phyloP scores from a whole-genome alignment of 495 filamentous ascomycete genomes.

The Aspergillus bridgeri region DNA sequence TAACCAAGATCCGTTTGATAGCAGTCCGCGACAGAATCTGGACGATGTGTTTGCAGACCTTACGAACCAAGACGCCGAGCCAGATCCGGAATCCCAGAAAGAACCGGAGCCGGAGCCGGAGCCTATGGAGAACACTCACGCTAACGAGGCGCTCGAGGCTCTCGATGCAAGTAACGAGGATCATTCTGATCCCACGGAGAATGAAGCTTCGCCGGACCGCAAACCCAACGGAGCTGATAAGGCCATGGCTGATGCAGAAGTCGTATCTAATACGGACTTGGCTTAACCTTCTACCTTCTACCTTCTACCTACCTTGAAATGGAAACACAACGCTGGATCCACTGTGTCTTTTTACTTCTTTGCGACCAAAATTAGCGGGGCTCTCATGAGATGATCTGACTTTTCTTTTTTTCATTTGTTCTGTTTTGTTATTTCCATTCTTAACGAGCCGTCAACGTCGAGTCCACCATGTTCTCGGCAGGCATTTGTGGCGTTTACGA shows the following conservation, averaged over 20 bases:
- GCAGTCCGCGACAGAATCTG: conserved; percentile 42
- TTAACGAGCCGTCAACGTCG: neutral
- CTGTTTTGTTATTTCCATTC: neutral
- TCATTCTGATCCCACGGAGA: conserved; percentile 17
- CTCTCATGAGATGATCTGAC: neutral
- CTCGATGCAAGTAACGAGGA: conserved; percentile 41
- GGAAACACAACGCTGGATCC: neutral
- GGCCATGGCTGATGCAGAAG: conserved; percentile 10
- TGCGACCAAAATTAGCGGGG: neutral
- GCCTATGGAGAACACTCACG: conserved; percentile 45
- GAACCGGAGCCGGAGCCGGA: conserved; percentile 24
- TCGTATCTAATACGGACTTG: conserved; percentile 12
- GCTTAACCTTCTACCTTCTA: neutral
- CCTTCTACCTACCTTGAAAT: neutral
- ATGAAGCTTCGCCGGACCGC: conserved; percentile 12
- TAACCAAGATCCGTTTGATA: conserved; percentile 28
- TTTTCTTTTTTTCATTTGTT: neutral
- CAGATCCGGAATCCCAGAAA: conserved; percentile 15
- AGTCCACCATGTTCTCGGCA: neutral
- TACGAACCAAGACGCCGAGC: conserved; percentile 44
- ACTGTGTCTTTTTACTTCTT: neutral
- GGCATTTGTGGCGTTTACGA: conserved; percentile 12
- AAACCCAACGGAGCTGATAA: conserved; percentile 16
- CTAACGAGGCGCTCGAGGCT: conserved; percentile 44
- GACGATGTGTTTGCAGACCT: conserved; percentile 48